Evolutionary conservation across 106 monocot genomes (phyloP).

Genomic region (Amphibolis antarctica): DNA sequence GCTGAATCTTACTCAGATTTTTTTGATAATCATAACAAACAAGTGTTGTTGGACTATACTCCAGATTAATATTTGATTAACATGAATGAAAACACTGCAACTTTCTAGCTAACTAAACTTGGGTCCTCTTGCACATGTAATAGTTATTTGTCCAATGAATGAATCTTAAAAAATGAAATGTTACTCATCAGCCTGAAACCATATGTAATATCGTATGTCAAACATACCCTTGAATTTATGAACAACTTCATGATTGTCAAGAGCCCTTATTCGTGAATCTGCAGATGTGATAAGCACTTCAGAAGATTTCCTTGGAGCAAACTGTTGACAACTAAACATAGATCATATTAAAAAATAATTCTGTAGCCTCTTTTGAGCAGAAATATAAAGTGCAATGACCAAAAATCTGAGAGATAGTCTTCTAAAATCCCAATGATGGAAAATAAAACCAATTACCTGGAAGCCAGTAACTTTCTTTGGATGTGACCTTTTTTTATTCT

Average conservation of each 20-base stretch:
- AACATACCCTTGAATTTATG: conserved; percentile 88
- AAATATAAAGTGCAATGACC: neutral
- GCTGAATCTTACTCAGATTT: too few relatives aligned
- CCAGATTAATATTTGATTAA: too few relatives aligned
- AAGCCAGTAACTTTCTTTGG: conserved; percentile 92
- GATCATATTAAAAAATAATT: too few relatives aligned
- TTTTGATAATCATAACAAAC: too few relatives aligned
- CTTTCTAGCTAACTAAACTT: too few relatives aligned
- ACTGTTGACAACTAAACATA: conserved; percentile 43
- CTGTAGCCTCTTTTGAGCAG: too few relatives aligned
- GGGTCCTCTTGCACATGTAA: too few relatives aligned
- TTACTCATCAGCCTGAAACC: too few relatives aligned
- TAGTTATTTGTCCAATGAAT: too few relatives aligned
- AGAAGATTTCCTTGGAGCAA: conserved; percentile 66
- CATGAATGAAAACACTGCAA: too few relatives aligned
- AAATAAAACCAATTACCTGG: conserved; percentile 41
- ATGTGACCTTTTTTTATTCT: conserved; percentile 67
- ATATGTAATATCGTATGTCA: neutral
- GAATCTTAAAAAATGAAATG: too few relatives aligned
- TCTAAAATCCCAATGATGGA: neutral
- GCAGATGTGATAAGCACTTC: conserved; percentile 91
- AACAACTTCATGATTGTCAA: conserved; percentile 65
- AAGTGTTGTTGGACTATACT: too few relatives aligned
- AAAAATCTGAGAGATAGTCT: neutral
- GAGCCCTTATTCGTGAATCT: conserved; percentile 84